A percentile compares a stretch with the other conserved stretches of the same genome.
These are phyloP conservation scores for Phytopythium aichiense DNA, from an alignment of 352 stramenopile genomes.

Conservation along the genomic window DNA sequence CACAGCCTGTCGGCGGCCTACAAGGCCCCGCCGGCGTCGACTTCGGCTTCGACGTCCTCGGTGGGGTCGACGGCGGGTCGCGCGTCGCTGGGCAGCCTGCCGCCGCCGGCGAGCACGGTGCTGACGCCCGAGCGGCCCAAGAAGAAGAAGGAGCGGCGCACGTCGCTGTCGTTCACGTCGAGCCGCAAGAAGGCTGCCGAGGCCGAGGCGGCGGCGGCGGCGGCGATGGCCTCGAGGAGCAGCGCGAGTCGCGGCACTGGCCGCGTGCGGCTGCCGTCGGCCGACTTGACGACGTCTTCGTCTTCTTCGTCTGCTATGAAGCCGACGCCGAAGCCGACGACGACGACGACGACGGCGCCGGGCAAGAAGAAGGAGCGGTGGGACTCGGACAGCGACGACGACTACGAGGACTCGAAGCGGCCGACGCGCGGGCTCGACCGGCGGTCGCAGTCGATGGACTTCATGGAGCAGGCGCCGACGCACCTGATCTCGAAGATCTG, in stretches of 20 bases:
- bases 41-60: not conserved
- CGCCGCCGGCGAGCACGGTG: conserved; percentile 2
- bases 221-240: not conserved
- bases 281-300: not conserved
- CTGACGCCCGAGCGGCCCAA: conserved; percentile 18
- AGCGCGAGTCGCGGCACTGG: not conserved
- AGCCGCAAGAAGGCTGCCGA: conserved; percentile 16
- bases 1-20: conserved; percentile 5
- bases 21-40: not conserved
- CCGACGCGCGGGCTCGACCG: conserved; percentile 54
- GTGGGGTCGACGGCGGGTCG: not conserved
- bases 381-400: conserved; percentile 70
- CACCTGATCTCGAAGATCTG: conserved; percentile 80
- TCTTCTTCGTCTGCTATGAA: not conserved
- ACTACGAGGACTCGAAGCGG: conserved; percentile 60
- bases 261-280: no score
- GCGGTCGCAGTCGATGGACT: conserved; percentile 73
- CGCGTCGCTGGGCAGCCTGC: conserved; percentile 1
- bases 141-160: conserved; percentile 37
- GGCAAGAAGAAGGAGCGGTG: conserved; percentile 11
- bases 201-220: conserved; percentile 10
- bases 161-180: conserved; percentile 44
- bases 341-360: conserved; percentile 13
- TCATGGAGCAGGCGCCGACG: conserved; percentile 67
- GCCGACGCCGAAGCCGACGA: not conserved